Base-by-base conservation (phyloP, 2,329 filamentous ascomycete genomes). In the Claviceps citrina region DNA sequence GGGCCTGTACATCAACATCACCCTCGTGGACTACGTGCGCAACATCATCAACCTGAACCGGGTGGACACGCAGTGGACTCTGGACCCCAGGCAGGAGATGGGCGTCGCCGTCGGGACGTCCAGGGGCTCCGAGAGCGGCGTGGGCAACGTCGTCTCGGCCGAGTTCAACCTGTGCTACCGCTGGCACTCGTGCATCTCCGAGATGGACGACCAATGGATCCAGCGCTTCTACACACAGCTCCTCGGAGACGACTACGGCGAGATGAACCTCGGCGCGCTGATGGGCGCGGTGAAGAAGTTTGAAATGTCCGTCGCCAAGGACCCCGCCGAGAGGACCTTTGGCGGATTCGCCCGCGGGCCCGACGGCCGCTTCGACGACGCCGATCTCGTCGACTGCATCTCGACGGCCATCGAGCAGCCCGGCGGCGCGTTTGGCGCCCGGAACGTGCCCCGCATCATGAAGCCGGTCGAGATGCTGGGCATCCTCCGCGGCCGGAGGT, bases 151-250 rank as follows among this genome's bases (percentile, higher is more conserved):
- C 47, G 83, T 89, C 5, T 89, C 83, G 0, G 83, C 81, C 3
- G 85, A 93, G 62, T 93, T 93, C 67, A 93, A 91, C 54, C 68
- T 93, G 8, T 81, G 82, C 48, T 93, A 93, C 57, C 71, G 84
- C 46, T 93, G 84, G 84, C 84, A 93, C 62, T 84, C 83, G 3
- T 78, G 80, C 49, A 82, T 91, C 49, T 74, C 57, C 18, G 53
- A 54, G 33, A 76, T 73, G 46, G 85, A 93, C 51, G 84, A 91
- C 52, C 68, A 77, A 47, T 93, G 84, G 84, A 81, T 84, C 18
- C 70, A 85, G 49, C 66, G 78, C 10, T 69, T 83, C 44, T 85
- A 82, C 53, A 57, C 62, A 1, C 61, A 72, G 31, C 57, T 84
- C 1, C 76, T 85, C 0, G 59, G 59, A 0, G 54, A 59, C 46